These are phyloP conservation scores for Phellopilus nigrolimitatus DNA, from an alignment of 1,284 basidiomycete species.

Conservation along the genomic window DNA sequence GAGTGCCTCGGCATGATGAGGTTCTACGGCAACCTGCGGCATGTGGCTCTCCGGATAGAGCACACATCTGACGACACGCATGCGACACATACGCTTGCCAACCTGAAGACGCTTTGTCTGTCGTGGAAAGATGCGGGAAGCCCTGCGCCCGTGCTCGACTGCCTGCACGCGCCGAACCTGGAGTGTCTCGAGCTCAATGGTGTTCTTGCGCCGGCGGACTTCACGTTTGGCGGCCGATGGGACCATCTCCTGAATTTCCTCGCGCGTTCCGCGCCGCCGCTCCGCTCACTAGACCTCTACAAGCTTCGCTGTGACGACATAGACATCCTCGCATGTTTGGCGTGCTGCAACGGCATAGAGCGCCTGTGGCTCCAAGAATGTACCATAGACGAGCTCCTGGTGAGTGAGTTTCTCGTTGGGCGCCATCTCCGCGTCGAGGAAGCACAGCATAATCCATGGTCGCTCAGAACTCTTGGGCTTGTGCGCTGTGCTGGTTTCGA, in stretches of 20 bases:
- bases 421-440: background rate
- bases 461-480: constrained; percentile 1
- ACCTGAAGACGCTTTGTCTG: constrained; percentile 8
- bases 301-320: constrained; percentile 3
- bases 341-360: background rate
- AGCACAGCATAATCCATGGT: background rate
- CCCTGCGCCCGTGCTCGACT: background rate
- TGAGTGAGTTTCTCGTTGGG: background rate
- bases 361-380: constrained; percentile 13
- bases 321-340: constrained; percentile 5
- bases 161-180: constrained; percentile 1
- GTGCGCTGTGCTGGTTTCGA: background rate
- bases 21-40: constrained; percentile 2
- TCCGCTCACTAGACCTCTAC: constrained; percentile 6
- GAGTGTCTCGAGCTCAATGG: constrained; percentile 12
- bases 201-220: background rate
- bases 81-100: background rate
- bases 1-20: constrained; percentile 3
- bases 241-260: constrained; percentile 9
- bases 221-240: background rate
- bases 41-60: background rate
- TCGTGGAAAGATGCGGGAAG: constrained; percentile 1
- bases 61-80: background rate
- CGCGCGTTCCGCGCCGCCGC: background rate
- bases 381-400: background rate